Conservation (phyloP, 31 red algal species). For the Asparagopsis taxiformis region DNA sequence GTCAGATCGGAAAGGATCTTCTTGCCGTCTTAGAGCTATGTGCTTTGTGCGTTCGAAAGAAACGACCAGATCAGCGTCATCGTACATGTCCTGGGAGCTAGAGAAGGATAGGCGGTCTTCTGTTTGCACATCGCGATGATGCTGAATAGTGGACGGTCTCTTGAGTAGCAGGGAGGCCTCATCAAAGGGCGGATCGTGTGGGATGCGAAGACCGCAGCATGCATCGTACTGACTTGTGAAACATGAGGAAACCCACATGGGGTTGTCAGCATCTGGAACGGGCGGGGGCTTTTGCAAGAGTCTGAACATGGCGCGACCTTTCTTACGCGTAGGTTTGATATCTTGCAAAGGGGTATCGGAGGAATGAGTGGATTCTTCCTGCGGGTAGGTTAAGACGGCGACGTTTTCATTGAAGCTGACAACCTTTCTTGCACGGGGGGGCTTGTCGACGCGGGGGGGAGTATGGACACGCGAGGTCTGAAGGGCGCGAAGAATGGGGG, state of each 20-base stretch:
- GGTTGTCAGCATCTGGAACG: neutral
- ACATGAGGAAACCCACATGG: neutral
- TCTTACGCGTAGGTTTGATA: constrained; percentile 6
- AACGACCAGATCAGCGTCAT: neutral
- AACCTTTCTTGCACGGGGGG: constrained; percentile 51
- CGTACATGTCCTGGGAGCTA: no score
- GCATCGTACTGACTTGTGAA: constrained; percentile 34
- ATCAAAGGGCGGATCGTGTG: neutral
- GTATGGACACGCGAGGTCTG: constrained; percentile 41
- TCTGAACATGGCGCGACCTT: constrained; percentile 36
- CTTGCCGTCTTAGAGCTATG: neutral
- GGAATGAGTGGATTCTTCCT: constrained; percentile 11
- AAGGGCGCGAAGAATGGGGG: constrained; percentile 17
- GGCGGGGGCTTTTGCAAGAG: constrained; percentile 10
- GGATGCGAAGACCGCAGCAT: constrained; percentile 27
- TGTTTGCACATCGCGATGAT: neutral
- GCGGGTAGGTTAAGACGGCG: constrained; percentile 56
- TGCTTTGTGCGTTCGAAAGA: neutral
- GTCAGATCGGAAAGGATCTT: neutral
- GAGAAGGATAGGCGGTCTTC: no score
- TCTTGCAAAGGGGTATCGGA: neutral
- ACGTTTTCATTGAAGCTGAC: constrained; percentile 75
- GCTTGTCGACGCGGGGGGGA: constrained; percentile 53
- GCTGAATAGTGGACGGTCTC: constrained; percentile 10
- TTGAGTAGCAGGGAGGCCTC: constrained; percentile 12